A percentile compares a stretch with the other conserved stretches of the same genome.
Evolutionary conservation across 176 grass and related monocot species (phyloP).

Genomic region (Zea mays): DNA sequence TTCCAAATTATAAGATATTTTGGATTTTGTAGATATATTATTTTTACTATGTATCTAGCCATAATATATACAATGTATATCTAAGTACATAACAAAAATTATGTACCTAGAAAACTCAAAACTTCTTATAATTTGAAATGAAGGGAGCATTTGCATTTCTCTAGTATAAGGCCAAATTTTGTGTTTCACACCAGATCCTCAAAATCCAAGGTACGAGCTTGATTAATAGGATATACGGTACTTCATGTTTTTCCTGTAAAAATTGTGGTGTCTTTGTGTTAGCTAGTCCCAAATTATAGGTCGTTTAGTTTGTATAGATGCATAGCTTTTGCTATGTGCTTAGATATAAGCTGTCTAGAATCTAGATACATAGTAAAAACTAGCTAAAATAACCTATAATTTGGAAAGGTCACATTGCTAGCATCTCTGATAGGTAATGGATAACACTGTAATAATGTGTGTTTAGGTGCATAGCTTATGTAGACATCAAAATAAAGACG

Average conservation of each 20-base stretch:
- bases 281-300: too few species aligned
- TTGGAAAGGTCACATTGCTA: neutral
- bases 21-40: too few species aligned
- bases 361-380: neutral
- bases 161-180: too few species aligned
- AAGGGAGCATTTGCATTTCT: too few species aligned
- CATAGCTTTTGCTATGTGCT: neutral
- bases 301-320: too few species aligned
- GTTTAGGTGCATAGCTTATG: neutral
- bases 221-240: neutral
- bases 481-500: neutral
- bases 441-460: neutral
- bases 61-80: too few species aligned
- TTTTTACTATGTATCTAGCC: too few species aligned
- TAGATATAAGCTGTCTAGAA: neutral
- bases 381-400: neutral
- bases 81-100: too few species aligned
- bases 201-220: neutral
- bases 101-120: too few species aligned
- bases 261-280: neutral
- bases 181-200: too few species aligned
- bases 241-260: neutral
- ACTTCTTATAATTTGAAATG: too few species aligned
- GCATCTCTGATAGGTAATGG: neutral
- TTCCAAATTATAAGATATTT: too few species aligned